Percentiles rank a stretch among this genome's conserved stretches.
Conservation (phyloP, 805 yeast genomes). For the Candida vartiovaarae region DNA sequence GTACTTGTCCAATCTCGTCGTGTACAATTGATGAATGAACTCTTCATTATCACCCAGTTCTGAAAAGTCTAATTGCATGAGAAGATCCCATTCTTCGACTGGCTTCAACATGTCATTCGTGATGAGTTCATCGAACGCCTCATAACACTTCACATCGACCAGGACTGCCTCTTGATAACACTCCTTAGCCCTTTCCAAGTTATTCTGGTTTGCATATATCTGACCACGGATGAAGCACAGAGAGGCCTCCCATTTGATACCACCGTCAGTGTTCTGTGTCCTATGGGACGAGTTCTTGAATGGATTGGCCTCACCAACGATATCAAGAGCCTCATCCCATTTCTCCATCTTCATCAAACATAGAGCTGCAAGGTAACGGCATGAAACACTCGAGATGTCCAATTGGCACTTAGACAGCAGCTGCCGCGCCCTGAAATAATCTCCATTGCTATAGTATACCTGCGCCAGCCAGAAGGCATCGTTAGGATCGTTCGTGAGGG, state of each 20-base stretch:
- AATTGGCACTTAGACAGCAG: constrained; percentile 53
- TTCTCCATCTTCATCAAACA: constrained; percentile 64
- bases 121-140: constrained; percentile 79
- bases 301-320: constrained; percentile 79
- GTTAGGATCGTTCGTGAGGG: constrained; percentile 78
- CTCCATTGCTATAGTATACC: constrained; percentile 69
- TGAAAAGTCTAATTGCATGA: constrained; percentile 57
- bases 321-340: constrained; percentile 85
- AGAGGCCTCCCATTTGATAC: constrained; percentile 80
- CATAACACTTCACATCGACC: constrained; percentile 88
- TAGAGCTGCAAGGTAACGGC: constrained; percentile 74
- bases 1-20: constrained; percentile 69
- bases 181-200: constrained; percentile 79
- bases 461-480: constrained; percentile 98
- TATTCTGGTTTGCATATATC: constrained; percentile 74
- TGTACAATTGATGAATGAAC: constrained; percentile 67
- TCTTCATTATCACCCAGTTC: constrained; percentile 77
- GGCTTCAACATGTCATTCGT: constrained; percentile 73
- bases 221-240: constrained; percentile 81
- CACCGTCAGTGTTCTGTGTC: constrained; percentile 60
- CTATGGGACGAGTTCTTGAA: constrained; percentile 37
- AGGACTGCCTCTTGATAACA: constrained; percentile 80
- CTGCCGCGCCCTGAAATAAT: constrained; percentile 72
- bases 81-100: constrained; percentile 77
- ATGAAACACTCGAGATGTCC: constrained; percentile 51